Evolutionary conservation across 2,329 filamentous ascomycete species (phyloP).

Genomic region (Botrytis hyacinthi): DNA sequence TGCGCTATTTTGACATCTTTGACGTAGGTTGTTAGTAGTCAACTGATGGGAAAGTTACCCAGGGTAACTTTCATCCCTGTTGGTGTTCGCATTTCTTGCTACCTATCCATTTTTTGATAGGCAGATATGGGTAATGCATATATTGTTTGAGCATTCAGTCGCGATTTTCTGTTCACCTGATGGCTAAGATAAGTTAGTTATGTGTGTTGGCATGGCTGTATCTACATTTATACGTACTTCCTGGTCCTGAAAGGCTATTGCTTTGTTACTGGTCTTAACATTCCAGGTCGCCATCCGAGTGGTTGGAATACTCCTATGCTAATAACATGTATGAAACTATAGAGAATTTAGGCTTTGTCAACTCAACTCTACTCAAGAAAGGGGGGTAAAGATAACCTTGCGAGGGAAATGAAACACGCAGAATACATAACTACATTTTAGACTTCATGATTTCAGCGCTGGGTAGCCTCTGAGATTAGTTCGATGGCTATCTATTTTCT

Average conservation of each 20-base stretch:
- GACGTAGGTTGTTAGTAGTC: background rate
- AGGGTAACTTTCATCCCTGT: background rate
- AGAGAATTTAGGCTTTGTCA: no score
- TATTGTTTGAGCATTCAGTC: background rate
- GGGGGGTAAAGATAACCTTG: background rate
- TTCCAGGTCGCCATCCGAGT: background rate
- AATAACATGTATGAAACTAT: background rate
- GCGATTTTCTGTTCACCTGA: background rate
- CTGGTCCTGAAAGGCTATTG: background rate
- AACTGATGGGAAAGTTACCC: background rate
- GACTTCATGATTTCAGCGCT: background rate
- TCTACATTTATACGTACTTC: background rate
- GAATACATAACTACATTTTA: background rate
- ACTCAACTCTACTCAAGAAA: background rate
- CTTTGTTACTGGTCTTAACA: background rate
- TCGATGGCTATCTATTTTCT: background rate
- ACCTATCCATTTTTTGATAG: background rate
- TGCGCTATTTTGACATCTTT: background rate
- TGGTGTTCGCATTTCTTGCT: background rate
- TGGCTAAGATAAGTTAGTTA: background rate
- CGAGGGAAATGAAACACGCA: background rate
- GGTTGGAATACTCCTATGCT: background rate
- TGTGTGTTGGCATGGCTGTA: background rate
- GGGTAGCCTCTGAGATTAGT: background rate
- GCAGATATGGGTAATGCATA: background rate